These are phyloP conservation scores for Gaultheria prostrata DNA, from an alignment of 148 eudicot genomes.

Conservation along the genomic window DNA sequence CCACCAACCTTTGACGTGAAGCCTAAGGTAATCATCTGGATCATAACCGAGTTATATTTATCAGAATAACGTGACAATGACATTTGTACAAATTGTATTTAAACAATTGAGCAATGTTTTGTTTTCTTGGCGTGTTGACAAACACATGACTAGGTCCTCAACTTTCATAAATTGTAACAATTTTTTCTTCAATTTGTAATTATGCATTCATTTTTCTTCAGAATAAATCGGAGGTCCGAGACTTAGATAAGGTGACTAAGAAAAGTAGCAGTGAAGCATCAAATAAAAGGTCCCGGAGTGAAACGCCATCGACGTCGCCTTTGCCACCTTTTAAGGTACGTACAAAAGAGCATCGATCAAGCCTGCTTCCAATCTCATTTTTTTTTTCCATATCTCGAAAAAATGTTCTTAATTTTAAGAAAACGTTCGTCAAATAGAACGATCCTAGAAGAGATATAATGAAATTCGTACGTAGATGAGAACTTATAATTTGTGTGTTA, in stretches of 20 bases:
- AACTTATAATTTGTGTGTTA: background rate
- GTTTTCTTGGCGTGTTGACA: background rate
- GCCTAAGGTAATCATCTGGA: slow-evolving; percentile 50
- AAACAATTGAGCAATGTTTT: background rate
- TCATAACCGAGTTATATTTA: background rate
- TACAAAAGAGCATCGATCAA: background rate
- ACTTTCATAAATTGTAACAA: background rate
- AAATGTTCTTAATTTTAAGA: background rate
- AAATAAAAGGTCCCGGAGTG: slow-evolving; percentile 63
- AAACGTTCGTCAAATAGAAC: too few relatives aligned
- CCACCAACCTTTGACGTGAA: slow-evolving; percentile 52
- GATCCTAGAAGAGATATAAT: too few relatives aligned
- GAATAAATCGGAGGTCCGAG: slow-evolving; percentile 44
- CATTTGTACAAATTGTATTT: background rate
- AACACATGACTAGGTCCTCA: background rate
- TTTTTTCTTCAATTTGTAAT: background rate
- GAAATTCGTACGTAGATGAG: background rate
- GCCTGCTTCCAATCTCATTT: background rate
- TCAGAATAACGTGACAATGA: background rate
- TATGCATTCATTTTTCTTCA: slow-evolving; percentile 3
- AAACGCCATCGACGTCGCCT: slow-evolving; percentile 61
- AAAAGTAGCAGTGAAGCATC: slow-evolving; percentile 53
- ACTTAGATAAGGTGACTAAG: slow-evolving; percentile 36
- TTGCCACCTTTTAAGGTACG: slow-evolving; percentile 92
- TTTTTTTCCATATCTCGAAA: background rate